Evolutionary conservation across 1,284 basidiomycete genomes (phyloP).

Genomic region (Pseudozyma pruni): DNA sequence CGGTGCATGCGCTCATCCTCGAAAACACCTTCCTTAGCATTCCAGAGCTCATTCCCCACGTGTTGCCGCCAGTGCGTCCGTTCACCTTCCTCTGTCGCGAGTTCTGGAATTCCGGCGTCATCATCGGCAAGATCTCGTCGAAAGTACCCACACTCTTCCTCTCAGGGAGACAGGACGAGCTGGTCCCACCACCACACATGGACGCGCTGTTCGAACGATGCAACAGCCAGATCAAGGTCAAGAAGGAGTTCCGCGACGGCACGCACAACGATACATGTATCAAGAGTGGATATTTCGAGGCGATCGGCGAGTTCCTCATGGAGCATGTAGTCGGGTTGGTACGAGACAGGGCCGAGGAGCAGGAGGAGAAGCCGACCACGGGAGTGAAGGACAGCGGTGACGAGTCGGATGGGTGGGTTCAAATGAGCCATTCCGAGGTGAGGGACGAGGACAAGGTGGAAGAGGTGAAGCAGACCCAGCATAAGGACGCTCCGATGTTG

Average conservation of each 20-base stretch:
- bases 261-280: slow-evolving; percentile 73
- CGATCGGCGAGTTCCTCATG: slow-evolving; percentile 56
- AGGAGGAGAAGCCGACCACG: not conserved
- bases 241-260: slow-evolving; percentile 72
- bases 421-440: slow-evolving; percentile 51
- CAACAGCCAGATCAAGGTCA: slow-evolving; percentile 70
- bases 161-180: slow-evolving; percentile 80
- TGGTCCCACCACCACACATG: slow-evolving; percentile 90
- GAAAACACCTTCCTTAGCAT: slow-evolving; percentile 75
- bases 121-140: slow-evolving; percentile 77
- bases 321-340: slow-evolving; percentile 41
- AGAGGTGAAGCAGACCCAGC: not conserved
- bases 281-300: slow-evolving; percentile 61
- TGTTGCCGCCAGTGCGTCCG: slow-evolving; percentile 80
- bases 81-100: slow-evolving; percentile 85
- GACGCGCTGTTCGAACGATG: slow-evolving; percentile 76
- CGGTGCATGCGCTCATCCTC: slow-evolving; percentile 80
- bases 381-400: slow-evolving; percentile 10
- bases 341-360: not conserved
- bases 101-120: slow-evolving; percentile 84
- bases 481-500: slow-evolving; percentile 18
- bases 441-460: slow-evolving; percentile 13
- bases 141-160: slow-evolving; percentile 86
- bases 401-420: slow-evolving; percentile 52
- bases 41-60: slow-evolving; percentile 72